Evolutionary conservation across 345 rosid genomes (phyloP), one percentile per base, ranked within the genome.

Genomic region (Populus simonii): DNA sequence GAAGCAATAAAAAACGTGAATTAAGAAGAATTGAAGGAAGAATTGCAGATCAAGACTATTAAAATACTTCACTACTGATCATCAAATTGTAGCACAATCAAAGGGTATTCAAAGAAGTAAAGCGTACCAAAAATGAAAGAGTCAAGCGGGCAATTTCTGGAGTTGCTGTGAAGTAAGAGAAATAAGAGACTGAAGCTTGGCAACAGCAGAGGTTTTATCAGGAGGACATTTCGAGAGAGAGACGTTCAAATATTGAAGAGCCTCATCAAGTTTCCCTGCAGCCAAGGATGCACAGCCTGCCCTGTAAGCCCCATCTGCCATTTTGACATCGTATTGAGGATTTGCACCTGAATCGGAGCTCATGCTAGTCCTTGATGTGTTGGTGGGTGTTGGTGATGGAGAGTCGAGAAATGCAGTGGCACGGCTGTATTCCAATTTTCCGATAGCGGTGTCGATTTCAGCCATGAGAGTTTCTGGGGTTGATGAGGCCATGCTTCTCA

Each of bases 251-350:
- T 87, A 90, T 6, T 83, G 89, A 66, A 90, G 89, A 47, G 92
- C 96, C 82, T 90, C 93, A 38, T 89, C 91, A 45, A 89, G 88
- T 80, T 88, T 88, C 66, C 93, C 89, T n/a, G 87, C 88, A 47
- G 92, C 92, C 79, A 92, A 76, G 22, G 93, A 86, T 0, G 93
- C 92, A 74, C 91, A 86, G 17, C 92, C 96, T 1, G 89, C 89
- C 79, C 83, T 86, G 65, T 86, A 90, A 68, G 93, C 91, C 84
- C 88, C 89, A 62, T 90, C 93, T 2, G 96, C 96, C 61, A 78
- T 68, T 51, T 80, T 78, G 7, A 80, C 88, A 79, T 89, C 89
- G 72, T 88, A 89, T 65, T 71, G 83, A 35, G 74, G 72, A 49
- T 78, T n/a, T 31, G 70, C 78, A 23, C 22, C 20, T 4, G 35